Evolutionary conservation across 306 rosid genomes (phyloP).

Genomic region (Medicago ruthenica): DNA sequence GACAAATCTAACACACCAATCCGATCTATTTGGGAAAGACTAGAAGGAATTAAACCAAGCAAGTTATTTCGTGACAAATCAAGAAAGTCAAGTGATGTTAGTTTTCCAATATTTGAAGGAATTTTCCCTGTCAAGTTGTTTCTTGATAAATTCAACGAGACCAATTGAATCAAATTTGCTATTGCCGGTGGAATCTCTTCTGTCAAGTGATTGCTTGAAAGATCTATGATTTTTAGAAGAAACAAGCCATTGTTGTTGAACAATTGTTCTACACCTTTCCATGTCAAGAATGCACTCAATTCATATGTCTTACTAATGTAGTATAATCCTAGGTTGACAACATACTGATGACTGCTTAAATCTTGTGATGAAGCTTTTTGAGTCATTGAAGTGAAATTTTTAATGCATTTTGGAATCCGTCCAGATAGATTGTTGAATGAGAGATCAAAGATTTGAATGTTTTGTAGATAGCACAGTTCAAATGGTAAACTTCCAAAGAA

Average conservation of each 20-base stretch:
- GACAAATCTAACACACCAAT: neutral
- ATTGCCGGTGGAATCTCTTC: neutral
- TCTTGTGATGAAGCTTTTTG: too few species aligned
- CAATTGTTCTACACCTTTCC: constrained; percentile 40
- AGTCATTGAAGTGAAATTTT: too few species aligned
- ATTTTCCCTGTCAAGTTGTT: neutral
- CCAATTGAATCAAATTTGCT: neutral
- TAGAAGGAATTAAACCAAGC: neutral
- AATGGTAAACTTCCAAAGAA: too few species aligned
- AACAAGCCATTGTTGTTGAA: neutral
- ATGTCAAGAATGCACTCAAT: constrained; percentile 32
- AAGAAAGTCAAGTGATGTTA: neutral
- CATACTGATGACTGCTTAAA: too few species aligned
- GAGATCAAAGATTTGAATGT: too few species aligned
- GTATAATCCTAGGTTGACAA: too few species aligned
- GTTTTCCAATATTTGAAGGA: neutral
- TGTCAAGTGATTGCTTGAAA: neutral
- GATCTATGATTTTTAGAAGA: neutral
- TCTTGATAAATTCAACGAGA: neutral
- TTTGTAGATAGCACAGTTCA: too few species aligned
- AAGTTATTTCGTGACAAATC: neutral
- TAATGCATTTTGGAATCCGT: too few species aligned
- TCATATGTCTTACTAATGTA: too few species aligned
- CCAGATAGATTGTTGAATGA: too few species aligned
- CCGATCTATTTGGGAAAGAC: neutral